A percentile compares a stretch with the other conserved stretches of the same genome.
phyloP scores from a whole-genome alignment of 202 grass and related monocot species.

The Tripidium arundinaceum region DNA sequence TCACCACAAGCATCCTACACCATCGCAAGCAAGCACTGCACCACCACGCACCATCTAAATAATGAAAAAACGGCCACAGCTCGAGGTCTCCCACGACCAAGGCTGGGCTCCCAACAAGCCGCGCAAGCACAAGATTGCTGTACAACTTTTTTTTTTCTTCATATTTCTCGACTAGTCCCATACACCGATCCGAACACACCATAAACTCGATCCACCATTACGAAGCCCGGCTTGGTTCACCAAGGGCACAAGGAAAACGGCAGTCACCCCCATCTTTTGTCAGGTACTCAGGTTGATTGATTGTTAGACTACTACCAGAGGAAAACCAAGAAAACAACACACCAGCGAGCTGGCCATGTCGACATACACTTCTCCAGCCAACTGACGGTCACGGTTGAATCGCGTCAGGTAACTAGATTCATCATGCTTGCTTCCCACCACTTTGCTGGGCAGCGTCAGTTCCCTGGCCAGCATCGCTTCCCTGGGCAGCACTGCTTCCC shows the following conservation, averaged over 20 bases:
- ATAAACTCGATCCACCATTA: constrained; percentile 25
- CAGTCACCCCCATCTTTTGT: neutral
- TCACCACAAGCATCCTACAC: neutral
- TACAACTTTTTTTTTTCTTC: constrained; percentile 13
- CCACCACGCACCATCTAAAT: neutral
- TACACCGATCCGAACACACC: constrained; percentile 12
- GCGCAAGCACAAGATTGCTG: constrained; percentile 17
- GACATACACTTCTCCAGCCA: constrained; percentile 30
- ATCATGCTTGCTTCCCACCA: constrained; percentile 43
- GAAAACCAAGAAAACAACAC: constrained; percentile 12
- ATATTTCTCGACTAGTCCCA: neutral
- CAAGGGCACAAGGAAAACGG: neutral
- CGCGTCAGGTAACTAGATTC: constrained; percentile 8
- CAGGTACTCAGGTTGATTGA: no score
- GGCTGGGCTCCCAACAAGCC: neutral
- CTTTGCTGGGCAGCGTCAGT: constrained; percentile 33
- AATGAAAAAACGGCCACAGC: neutral
- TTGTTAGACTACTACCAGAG: neutral
- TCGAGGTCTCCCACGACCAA: neutral
- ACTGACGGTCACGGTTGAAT: neutral
- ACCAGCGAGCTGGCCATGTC: constrained; percentile 28
- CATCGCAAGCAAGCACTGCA: neutral
- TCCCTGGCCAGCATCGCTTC: constrained; percentile 6
- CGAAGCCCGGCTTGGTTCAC: neutral
- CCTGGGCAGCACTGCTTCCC: constrained; percentile 42